Conservation (phyloP, 257 asterid species). For the Scutellaria barbata region DNA sequence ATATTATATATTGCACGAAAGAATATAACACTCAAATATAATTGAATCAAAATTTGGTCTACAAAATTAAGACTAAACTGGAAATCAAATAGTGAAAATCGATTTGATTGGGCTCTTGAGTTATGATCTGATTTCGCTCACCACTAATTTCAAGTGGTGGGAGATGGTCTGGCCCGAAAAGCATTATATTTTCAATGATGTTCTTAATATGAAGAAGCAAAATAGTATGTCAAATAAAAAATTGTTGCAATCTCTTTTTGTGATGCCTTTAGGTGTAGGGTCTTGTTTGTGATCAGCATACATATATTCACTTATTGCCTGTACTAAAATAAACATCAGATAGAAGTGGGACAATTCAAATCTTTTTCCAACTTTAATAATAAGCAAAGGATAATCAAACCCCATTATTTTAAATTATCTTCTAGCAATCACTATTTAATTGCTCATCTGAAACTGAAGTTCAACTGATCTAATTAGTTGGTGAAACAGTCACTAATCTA, state of each 20-base stretch:
- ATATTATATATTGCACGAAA: too few species aligned
- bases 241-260: slow-evolving; percentile 17
- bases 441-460: slow-evolving; percentile 38
- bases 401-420: slow-evolving; percentile 56
- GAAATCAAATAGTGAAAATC: too few species aligned
- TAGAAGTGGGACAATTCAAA: slow-evolving; percentile 35
- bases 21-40: too few species aligned
- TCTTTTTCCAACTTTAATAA: slow-evolving; percentile 18
- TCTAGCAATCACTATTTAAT: slow-evolving; percentile 26
- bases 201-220: too few species aligned
- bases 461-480: slow-evolving; percentile 36
- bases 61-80: too few species aligned
- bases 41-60: too few species aligned
- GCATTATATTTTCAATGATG: too few species aligned
- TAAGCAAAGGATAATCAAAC: slow-evolving; percentile 23
- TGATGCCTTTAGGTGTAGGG: slow-evolving; percentile 24
- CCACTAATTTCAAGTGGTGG: too few species aligned
- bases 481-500: slow-evolving; percentile 35
- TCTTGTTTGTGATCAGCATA: slow-evolving; percentile 25
- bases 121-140: too few species aligned
- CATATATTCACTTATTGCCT: slow-evolving; percentile 21
- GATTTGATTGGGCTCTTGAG: too few species aligned
- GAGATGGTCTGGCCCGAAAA: too few species aligned
- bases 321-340: slow-evolving; percentile 23
- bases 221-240: too few species aligned